Percentiles rank a stretch among this genome's conserved stretches.
Conservation (phyloP, 2,329 filamentous ascomycete genomes). For the Shiraia sp. region DNA sequence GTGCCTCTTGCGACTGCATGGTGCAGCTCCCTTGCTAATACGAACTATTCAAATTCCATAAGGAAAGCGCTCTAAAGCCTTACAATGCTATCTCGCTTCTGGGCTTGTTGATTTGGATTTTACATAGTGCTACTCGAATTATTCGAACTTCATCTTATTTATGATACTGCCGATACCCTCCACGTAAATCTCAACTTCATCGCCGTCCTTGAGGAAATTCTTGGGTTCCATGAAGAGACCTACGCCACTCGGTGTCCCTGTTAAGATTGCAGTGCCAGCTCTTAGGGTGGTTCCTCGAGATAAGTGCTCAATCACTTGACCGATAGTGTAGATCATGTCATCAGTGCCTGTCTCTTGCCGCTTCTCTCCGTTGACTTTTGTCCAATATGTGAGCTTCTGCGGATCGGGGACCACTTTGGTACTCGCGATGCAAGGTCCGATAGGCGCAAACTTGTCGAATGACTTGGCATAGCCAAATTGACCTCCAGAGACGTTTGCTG, state of each 20-base stretch:
- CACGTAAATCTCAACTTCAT: slow-evolving; percentile 40
- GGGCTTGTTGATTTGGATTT: too few relatives aligned
- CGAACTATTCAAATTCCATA: too few relatives aligned
- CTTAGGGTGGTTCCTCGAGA: slow-evolving; percentile 52
- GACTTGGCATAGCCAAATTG: slow-evolving; percentile 50
- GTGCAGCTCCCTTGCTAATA: too few relatives aligned
- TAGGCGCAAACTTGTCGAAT: slow-evolving; percentile 51
- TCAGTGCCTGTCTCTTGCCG: slow-evolving; percentile 49
- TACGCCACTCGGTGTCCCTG: slow-evolving; percentile 52
- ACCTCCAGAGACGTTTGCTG: slow-evolving; percentile 35
- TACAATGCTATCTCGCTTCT: too few relatives aligned
- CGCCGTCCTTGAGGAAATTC: slow-evolving; percentile 41
- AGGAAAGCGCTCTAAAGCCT: neutral
- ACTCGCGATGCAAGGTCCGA: slow-evolving; percentile 48
- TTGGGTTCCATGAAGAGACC: slow-evolving; percentile 45
- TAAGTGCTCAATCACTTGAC: slow-evolving; percentile 50
- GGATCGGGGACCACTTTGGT: slow-evolving; percentile 37
- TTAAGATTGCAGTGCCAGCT: slow-evolving; percentile 55
- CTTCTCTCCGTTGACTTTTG: slow-evolving; percentile 50
- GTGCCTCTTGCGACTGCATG: too few relatives aligned
- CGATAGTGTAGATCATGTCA: slow-evolving; percentile 54
- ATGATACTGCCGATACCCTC: slow-evolving; percentile 42
- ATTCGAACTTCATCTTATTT: slow-evolving; percentile 41
- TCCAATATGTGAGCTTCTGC: slow-evolving; percentile 40
- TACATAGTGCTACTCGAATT: slow-evolving; percentile 2